Evolutionary conservation across 208 protist genomes (phyloP).

Genomic region (Wallacemonas sp.): DNA sequence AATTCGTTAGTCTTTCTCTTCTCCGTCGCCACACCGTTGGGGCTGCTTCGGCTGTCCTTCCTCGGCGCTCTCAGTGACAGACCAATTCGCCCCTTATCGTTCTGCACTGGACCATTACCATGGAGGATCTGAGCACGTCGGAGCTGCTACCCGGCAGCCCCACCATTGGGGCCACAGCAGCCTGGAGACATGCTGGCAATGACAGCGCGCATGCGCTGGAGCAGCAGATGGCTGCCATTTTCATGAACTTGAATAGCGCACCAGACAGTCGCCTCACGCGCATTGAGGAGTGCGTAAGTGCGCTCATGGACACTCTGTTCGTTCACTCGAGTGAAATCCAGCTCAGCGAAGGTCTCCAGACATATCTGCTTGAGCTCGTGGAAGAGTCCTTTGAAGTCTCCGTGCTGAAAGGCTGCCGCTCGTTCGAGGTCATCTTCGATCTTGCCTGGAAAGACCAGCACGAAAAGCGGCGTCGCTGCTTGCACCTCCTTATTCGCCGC

Average conservation of each 20-base stretch:
- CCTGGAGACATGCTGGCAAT: neutral
- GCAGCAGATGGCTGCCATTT: slow-evolving; percentile 70
- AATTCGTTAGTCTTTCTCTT: too few relatives aligned
- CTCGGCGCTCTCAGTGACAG: too few relatives aligned
- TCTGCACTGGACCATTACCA: too few relatives aligned
- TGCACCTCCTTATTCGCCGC: slow-evolving; percentile 54
- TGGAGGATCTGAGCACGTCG: slow-evolving; percentile 1
- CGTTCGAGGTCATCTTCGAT: slow-evolving; percentile 79
- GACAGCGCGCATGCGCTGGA: slow-evolving; percentile 63
- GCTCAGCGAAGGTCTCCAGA: slow-evolving; percentile 47
- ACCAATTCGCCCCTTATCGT: too few relatives aligned
- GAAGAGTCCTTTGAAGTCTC: slow-evolving; percentile 60
- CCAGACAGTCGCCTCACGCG: slow-evolving; percentile 48
- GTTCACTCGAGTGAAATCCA: slow-evolving; percentile 62
- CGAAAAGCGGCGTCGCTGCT: slow-evolving; percentile 65
- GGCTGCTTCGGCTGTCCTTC: too few relatives aligned
- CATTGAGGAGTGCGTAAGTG: slow-evolving; percentile 68
- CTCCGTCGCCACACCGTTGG: too few relatives aligned
- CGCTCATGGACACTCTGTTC: slow-evolving; percentile 72
- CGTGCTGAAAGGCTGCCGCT: slow-evolving; percentile 61
- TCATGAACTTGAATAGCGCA: slow-evolving; percentile 66
- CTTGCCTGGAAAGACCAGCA: slow-evolving; percentile 75
- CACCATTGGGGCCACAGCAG: neutral
- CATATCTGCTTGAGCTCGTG: slow-evolving; percentile 57
- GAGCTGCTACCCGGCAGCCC: neutral